These are phyloP conservation scores for Rhodotorula sp. DNA, from an alignment of 1,284 basidiomycete species.

Conservation along the genomic window DNA sequence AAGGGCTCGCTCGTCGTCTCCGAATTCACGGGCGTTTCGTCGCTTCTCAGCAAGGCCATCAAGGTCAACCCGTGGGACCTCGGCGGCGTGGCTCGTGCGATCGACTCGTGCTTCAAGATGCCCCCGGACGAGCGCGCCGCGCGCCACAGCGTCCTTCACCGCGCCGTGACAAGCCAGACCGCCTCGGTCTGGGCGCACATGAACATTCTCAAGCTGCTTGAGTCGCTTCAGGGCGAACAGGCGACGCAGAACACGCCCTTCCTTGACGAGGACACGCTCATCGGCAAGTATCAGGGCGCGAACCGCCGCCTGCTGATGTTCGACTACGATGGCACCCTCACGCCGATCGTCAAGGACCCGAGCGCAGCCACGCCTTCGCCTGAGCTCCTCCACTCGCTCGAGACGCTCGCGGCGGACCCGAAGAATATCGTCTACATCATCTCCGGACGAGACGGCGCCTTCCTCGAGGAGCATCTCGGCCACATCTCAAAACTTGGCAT, in stretches of 20 bases:
- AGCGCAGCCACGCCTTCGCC: constrained; percentile 80
- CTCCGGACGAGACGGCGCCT: constrained; percentile 90
- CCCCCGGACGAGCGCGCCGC: constrained; percentile 68
- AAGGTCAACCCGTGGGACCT: constrained; percentile 88
- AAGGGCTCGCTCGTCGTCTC: constrained; percentile 85
- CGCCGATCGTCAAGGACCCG: constrained; percentile 94
- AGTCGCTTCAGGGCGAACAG: constrained; percentile 75
- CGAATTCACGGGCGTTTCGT: constrained; percentile 96
- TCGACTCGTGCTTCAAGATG: constrained; percentile 85
- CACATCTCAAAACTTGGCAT: constrained; percentile 80
- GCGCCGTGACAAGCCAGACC: constrained; percentile 89
- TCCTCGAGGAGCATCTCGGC: constrained; percentile 88
- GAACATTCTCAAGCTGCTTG: constrained; percentile 82
- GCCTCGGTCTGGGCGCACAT: constrained; percentile 93
- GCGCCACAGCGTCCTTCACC: constrained; percentile 76
- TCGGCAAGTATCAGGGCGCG: constrained; percentile 66
- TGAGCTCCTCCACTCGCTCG: constrained; percentile 71
- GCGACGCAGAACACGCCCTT: constrained; percentile 83
- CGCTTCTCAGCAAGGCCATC: constrained; percentile 77
- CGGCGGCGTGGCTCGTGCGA: constrained; percentile 87
- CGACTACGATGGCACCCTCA: constrained; percentile 96
- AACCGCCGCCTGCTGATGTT: constrained; percentile 88
- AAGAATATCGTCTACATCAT: constrained; percentile 94
- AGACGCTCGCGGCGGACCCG: constrained; percentile 71
- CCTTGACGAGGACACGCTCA: constrained; percentile 66